Evolutionary conservation across 116 monocot genomes (phyloP).

Genomic region (Iris pallida): DNA sequence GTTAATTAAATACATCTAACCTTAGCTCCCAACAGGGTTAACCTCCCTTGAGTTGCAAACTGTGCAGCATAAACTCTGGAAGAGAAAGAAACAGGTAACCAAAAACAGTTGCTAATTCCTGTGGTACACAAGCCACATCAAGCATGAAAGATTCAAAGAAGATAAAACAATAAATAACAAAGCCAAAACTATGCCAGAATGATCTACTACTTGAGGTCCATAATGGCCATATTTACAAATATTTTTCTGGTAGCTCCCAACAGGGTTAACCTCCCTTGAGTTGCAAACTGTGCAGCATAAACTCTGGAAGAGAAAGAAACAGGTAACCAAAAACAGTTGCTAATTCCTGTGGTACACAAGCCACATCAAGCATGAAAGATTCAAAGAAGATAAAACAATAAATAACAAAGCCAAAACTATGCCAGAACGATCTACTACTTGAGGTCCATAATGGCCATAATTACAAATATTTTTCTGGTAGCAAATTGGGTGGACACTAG

Average conservation of each 20-base stretch:
- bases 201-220: no score
- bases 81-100: background rate
- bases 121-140: background rate
- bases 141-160: background rate
- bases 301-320: conserved; percentile 24
- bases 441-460: no score
- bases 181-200: no score
- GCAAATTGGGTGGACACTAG: no score
- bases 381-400: no score
- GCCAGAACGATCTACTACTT: no score
- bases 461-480: no score
- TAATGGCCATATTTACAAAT: no score
- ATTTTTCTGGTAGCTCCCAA: conserved; percentile 49
- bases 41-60: conserved; percentile 52
- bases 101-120: background rate
- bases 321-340: background rate
- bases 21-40: conserved; percentile 79
- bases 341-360: background rate
- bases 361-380: background rate
- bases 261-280: conserved; percentile 51
- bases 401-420: no score
- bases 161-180: no score
- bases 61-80: conserved; percentile 56
- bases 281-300: conserved; percentile 57
- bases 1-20: conserved; percentile 25